Percentiles rank a stretch among this genome's conserved stretches.
Evolutionary conservation across 164 flowering plant genomes (phyloP).

Genomic region (Umbilicus rupestris): DNA sequence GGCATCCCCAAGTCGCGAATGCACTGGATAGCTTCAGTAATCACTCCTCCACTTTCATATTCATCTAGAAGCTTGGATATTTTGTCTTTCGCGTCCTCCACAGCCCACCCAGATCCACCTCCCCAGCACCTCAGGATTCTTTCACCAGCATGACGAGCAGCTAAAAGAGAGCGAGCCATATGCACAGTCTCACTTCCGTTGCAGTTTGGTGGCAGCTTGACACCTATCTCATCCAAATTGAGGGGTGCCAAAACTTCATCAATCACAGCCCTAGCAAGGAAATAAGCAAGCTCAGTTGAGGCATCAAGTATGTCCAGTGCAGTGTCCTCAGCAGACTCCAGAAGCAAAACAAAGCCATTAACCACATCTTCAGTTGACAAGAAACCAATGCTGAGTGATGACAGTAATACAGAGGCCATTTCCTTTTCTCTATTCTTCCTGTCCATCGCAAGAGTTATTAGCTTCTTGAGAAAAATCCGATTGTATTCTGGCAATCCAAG

Average conservation of each 20-base stretch:
- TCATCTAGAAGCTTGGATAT: constrained; percentile 84
- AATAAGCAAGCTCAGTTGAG: constrained; percentile 82
- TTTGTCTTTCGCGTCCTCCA: constrained; percentile 98
- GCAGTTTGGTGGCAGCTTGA: constrained; percentile 56
- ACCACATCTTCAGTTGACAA: constrained; percentile 88
- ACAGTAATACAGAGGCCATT: constrained; percentile 92
- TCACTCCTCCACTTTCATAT: constrained; percentile 87
- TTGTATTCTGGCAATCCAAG: constrained; percentile 62
- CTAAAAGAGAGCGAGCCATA: constrained; percentile 63
- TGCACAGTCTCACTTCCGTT: constrained; percentile 79
- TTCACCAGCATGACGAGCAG: constrained; percentile 98
- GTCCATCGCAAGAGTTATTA: constrained; percentile 94
- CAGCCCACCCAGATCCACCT: constrained; percentile 99
- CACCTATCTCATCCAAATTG: constrained; percentile 72
- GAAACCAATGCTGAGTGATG: constrained; percentile 79
- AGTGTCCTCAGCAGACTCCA: constrained; percentile 94
- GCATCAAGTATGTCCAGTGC: constrained; percentile 92
- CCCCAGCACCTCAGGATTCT: constrained; percentile 97
- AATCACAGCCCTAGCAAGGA: constrained; percentile 88
- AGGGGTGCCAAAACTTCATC: constrained; percentile 91
- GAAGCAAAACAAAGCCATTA: constrained; percentile 78
- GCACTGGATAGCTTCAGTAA: constrained; percentile 83
- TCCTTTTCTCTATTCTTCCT: constrained; percentile 93
- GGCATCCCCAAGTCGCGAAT: constrained; percentile 95
- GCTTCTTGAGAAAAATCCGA: constrained; percentile 78